Conservation (phyloP, 2,329 filamentous ascomycete genomes). For the Cladophialophora yegresii region DNA sequence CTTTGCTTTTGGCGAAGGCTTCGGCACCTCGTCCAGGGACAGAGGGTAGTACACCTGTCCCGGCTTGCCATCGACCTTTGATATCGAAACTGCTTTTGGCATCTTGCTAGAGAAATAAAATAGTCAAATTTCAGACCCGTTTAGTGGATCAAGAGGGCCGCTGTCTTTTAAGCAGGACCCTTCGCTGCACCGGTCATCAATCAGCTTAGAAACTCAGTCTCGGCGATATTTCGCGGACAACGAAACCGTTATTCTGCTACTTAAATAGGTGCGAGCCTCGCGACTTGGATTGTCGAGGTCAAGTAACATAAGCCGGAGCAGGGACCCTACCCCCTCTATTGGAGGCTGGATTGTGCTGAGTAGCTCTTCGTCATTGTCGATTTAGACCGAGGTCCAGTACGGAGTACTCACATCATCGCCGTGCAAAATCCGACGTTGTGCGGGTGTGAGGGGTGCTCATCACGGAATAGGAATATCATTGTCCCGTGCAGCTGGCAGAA, state of each 20-base stretch:
- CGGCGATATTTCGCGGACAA: constrained; percentile 19
- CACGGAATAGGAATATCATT: background rate
- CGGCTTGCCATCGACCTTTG: constrained; percentile 64
- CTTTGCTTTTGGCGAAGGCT: constrained; percentile 63
- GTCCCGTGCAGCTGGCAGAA: background rate
- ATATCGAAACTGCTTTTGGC: constrained; percentile 50
- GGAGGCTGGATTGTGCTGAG: background rate
- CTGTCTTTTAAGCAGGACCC: background rate
- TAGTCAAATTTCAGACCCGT: background rate
- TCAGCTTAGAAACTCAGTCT: constrained; percentile 21
- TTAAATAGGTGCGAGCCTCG: background rate
- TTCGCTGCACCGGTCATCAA: background rate
- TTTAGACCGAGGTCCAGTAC: background rate
- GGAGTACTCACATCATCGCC: background rate
- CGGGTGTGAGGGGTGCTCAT: background rate
- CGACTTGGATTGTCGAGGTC: background rate
- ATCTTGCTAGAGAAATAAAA: constrained; percentile 37
- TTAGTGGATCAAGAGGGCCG: background rate
- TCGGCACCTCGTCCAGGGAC: constrained; percentile 61
- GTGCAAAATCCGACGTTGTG: background rate
- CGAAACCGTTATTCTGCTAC: constrained; percentile 7
- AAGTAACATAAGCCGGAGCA: background rate
- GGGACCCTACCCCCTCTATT: background rate
- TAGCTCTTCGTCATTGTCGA: background rate
- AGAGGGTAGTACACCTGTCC: constrained; percentile 72